Evolutionary conservation across 306 rosid species (phyloP), one percentile per base, ranked within the genome.

Genomic region (Heteromeles arbutifolia): DNA sequence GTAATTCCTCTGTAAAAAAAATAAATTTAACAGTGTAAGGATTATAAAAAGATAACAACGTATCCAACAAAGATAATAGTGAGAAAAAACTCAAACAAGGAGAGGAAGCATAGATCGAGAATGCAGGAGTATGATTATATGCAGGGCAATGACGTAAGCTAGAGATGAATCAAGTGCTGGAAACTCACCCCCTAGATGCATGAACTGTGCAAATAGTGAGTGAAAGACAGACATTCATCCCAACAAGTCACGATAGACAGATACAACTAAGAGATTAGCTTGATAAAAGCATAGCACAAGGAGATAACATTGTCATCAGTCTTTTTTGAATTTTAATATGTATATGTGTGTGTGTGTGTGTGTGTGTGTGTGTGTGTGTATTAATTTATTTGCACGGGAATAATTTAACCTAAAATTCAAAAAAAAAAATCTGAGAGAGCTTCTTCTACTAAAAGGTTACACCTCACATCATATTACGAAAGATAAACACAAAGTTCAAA

Each of bases 1-100:
- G 79, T 85, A 85, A 64, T 85, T 85, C 72, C 88, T 75, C 88
- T 85, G 88, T 66, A 37, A 75, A 68, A 4, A 44, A 44, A 66
- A 52, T 21, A n/a, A 79, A n/a, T 12, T 53, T 62, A 79, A 75
- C 39, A 8, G 17, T 65, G 80, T 79, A 65, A 83, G 72, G 82
- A 52, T 31, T 4, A 74, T 25, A 18, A 67, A 65, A 37, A 58
- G 44, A 62, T n/a, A 18, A 48, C 12, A 57, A 11, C 22, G 11
- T 8, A 67, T 31, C 43, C 45, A 48, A 48, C 54, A 48, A 48
- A 48, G 21, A 48, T 8, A 34, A 6, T 34, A 34, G 39, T 34
- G 39, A 34, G 39, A 34, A 34, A 34, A 34, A 34, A 72, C 34
- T 62, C 14, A 44, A 74, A 62, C 43, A 48, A 61, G 24, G 58